phyloP scores from a whole-genome alignment of 1,284 basidiomycete species.

The Ustilago shanxiensis region DNA sequence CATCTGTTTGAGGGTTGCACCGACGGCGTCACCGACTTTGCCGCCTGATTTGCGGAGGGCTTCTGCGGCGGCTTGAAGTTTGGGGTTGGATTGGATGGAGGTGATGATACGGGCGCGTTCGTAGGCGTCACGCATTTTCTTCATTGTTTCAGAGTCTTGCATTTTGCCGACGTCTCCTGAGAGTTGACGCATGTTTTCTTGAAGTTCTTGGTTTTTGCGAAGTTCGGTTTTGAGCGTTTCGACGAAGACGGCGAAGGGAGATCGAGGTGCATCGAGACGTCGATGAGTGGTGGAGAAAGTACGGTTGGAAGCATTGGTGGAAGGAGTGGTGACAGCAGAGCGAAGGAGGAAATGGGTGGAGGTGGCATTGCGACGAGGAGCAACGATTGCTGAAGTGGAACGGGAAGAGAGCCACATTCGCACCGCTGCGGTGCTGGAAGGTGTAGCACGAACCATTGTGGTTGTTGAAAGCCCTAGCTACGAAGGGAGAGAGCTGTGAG shows the following conservation, averaged over 20 bases:
- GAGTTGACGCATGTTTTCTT: constrained; percentile 95
- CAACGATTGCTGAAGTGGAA: constrained; percentile 15
- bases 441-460: constrained; percentile 38
- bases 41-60: constrained; percentile 89
- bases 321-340: not conserved
- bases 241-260: constrained; percentile 95
- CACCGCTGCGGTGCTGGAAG: constrained; percentile 1
- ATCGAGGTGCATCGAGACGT: constrained; percentile 68
- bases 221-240: constrained; percentile 93
- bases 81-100: constrained; percentile 96
- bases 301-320: not conserved
- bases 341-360: not conserved
- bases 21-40: constrained; percentile 92
- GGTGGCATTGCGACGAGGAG: constrained; percentile 19
- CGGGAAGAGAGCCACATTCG: constrained; percentile 31
- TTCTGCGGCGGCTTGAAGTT: constrained; percentile 88
- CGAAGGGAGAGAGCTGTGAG: too few relatives aligned
- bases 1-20: constrained; percentile 88
- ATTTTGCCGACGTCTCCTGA: constrained; percentile 97
- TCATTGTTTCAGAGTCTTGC: constrained; percentile 97
- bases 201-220: constrained; percentile 90
- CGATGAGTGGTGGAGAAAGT: not conserved
- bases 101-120: constrained; percentile 92
- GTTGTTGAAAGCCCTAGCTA: too few relatives aligned
- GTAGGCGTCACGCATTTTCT: constrained; percentile 87